Base-by-base conservation (phyloP, 2,329 filamentous ascomycete genomes). In the Xylariaceae sp. region DNA sequence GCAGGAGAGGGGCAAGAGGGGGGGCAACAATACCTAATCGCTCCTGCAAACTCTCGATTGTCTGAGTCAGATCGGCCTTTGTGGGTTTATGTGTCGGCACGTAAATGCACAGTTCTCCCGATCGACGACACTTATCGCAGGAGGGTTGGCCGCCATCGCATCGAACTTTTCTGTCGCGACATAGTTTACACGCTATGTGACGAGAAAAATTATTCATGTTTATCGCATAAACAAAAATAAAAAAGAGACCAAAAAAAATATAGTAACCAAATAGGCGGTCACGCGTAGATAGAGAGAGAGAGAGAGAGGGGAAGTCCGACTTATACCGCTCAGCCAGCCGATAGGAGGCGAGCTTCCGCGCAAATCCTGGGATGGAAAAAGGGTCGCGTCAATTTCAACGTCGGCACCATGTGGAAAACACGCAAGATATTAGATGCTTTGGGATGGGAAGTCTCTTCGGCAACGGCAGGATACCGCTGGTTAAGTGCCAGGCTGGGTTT, bases 41-140 rank as follows among this genome's bases (percentile, higher is more conserved):
- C 18, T 69, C 64, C 53, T 69, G 67, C 57, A 69, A 54, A 56
- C 56, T 66, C 56, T 67, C 67, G 18, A 69, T 64, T 2, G 64
- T 69, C 53, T 68, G 65, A 18, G 62, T 60, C 23, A 69, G 45
- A 39, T 69, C 66, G 15, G 63, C 64, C 51, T 66, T 68, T 34
- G 66, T 68, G 18, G 67, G 65, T 47, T 66, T 63, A 53, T 65
- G 60, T 23, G 65, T 66, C 37, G 65, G 64, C 37, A 66, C 62
- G 51, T 69, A 69, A n/a, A 69, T 51, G 57, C 67, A 69, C 13
- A 57, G 51, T 45, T 69, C 66, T 49, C 65, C 66, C 1, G 63
- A 63, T 13, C 66, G 61, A 48, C 62, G 61, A 35, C 67, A 69
- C 35, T 69, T 69, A 42, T 68, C 67, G 37, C 67, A 69, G 1